These are phyloP conservation scores for Solanum hybrid DNA, from an alignment of 305 asterid genomes.

Conservation along the genomic window DNA sequence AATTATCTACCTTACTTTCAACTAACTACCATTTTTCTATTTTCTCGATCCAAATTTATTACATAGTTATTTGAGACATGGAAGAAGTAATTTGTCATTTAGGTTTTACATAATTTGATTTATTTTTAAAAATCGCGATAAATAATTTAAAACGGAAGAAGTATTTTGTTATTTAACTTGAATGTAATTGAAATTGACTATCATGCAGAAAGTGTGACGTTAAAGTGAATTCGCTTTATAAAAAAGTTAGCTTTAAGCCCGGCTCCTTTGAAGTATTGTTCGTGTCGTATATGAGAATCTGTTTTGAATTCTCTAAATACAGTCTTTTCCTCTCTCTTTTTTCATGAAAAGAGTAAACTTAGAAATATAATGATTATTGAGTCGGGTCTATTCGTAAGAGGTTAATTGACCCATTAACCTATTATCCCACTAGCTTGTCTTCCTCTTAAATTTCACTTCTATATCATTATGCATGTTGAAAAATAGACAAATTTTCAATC, in stretches of 20 bases:
- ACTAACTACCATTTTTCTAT: neutral
- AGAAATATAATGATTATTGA: neutral
- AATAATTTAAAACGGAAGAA: no score
- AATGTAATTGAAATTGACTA: neutral
- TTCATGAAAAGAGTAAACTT: neutral
- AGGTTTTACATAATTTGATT: no score
- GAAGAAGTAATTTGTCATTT: neutral
- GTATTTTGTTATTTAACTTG: no score
- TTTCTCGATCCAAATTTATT: neutral
- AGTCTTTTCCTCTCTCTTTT: no score
- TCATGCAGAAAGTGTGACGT: neutral
- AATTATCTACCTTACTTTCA: neutral
- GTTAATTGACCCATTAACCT: neutral
- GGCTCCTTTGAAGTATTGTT: neutral
- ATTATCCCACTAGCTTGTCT: neutral
- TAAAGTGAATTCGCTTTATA: neutral
- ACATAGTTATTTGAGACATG: neutral
- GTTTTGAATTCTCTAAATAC: neutral
- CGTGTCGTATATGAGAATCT: neutral
- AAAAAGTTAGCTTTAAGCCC: neutral
- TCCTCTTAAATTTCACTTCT: neutral
- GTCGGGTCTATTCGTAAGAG: neutral
- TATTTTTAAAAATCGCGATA: no score
- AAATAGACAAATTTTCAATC: neutral
- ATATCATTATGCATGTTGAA: neutral